Percentiles rank a stretch among this genome's conserved stretches.
phyloP scores from a whole-genome alignment of 768 basidiomycete species.

The Hebeloma cylindrosporum region DNA sequence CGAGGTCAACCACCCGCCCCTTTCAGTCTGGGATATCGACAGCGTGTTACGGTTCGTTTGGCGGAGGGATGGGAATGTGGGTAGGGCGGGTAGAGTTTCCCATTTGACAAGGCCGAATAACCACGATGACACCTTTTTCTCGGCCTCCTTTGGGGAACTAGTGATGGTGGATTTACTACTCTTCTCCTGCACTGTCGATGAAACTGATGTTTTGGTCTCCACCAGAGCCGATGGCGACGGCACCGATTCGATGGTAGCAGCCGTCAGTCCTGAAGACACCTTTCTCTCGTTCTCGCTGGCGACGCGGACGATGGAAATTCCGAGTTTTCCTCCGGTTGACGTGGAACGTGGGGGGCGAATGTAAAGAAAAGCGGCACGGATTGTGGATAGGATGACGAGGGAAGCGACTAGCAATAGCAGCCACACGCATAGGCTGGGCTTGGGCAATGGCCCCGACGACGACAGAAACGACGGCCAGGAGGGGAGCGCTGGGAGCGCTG shows the following conservation, averaged over 20 bases:
- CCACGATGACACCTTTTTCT: slow-evolving; percentile 20
- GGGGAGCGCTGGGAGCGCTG: slow-evolving; percentile 6
- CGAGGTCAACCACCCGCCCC: slow-evolving; percentile 11
- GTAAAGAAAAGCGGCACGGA: slow-evolving; percentile 22
- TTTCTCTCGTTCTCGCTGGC: slow-evolving; percentile 11
- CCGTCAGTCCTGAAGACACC: slow-evolving; percentile 6
- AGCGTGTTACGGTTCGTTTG: slow-evolving; percentile 7
- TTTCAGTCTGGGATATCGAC: slow-evolving; percentile 9
- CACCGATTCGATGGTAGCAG: too few relatives aligned
- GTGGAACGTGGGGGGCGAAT: slow-evolving; percentile 20
- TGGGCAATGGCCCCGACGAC: slow-evolving; percentile 17
- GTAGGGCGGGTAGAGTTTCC: slow-evolving; percentile 29
- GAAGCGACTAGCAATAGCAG: slow-evolving; percentile 24
- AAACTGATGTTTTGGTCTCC: neutral
- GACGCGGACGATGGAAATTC: slow-evolving; percentile 11
- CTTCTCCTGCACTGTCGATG: slow-evolving; percentile 7
- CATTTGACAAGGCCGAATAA: slow-evolving; percentile 32
- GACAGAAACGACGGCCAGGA: slow-evolving; percentile 8
- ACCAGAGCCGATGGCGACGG: slow-evolving; percentile 3
- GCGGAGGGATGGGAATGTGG: slow-evolving; percentile 16
- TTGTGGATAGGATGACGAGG: slow-evolving; percentile 24
- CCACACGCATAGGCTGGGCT: slow-evolving; percentile 24
- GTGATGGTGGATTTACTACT: slow-evolving; percentile 2
- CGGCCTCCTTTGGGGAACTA: neutral
- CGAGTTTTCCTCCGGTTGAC: slow-evolving; percentile 16